Evolutionary conservation across 2,329 filamentous ascomycete species (phyloP).

Genomic region (Ceratocystis lukuohia): DNA sequence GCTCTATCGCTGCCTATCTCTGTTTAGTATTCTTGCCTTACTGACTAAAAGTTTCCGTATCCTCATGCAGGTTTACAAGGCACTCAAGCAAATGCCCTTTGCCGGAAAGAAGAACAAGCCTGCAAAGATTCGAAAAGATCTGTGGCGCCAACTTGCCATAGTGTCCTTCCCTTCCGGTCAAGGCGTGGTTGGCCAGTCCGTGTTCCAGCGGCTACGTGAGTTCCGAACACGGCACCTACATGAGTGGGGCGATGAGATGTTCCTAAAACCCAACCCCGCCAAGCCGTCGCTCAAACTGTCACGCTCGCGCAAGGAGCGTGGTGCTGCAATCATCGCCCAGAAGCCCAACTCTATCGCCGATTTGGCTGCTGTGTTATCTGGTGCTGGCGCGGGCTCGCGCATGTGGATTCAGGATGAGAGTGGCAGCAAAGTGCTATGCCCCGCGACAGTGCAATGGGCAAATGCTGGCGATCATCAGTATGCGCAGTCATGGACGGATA

Average conservation of each 20-base stretch:
- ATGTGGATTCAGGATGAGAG: constrained; percentile 26
- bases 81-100: constrained; percentile 46
- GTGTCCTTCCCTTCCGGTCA: constrained; percentile 43
- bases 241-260: constrained; percentile 40
- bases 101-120: constrained; percentile 56
- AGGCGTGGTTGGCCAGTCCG: constrained; percentile 42
- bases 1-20: neutral
- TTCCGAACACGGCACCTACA: constrained; percentile 50
- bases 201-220: constrained; percentile 52
- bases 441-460: constrained; percentile 39
- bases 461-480: constrained; percentile 35
- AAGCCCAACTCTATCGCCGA: constrained; percentile 50
- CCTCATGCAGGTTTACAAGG: constrained; percentile 29
- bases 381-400: constrained; percentile 38
- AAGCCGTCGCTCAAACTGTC: constrained; percentile 27
- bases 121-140: constrained; percentile 50
- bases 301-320: constrained; percentile 34
- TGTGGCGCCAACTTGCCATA: constrained; percentile 49
- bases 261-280: constrained; percentile 28
- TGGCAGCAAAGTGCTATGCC: constrained; percentile 25
- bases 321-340: constrained; percentile 43
- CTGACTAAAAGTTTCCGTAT: too few species aligned
- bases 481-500: constrained; percentile 37
- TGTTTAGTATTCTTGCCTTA: neutral
- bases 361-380: constrained; percentile 44